phyloP scores from a whole-genome alignment of 1,284 basidiomycete species.

The Porodaedalea pini region DNA sequence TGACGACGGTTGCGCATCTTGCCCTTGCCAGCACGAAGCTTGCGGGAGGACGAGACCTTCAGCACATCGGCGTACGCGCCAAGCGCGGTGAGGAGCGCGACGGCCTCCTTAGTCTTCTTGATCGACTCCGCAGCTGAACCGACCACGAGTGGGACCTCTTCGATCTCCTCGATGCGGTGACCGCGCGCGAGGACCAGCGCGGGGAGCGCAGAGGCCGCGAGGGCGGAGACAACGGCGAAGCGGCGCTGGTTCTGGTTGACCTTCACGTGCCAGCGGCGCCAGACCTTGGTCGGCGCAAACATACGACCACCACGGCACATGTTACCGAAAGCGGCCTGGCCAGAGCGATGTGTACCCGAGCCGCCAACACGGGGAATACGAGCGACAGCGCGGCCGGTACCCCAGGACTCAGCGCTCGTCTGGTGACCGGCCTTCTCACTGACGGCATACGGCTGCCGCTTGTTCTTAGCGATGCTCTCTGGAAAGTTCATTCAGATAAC shows the following conservation, averaged over 20 bases:
- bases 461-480: conserved; percentile 99
- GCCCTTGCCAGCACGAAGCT: conserved; percentile 95
- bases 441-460: conserved; percentile 95
- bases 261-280: conserved; percentile 99
- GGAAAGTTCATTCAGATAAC: conserved; percentile 14
- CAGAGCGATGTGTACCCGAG: conserved; percentile 97
- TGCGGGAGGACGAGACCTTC: conserved; percentile 98
- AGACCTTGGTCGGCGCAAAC: conserved; percentile 99
- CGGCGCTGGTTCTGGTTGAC: conserved; percentile 99
- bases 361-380: conserved; percentile 99
- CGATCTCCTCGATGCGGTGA: conserved; percentile 97
- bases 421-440: conserved; percentile 98
- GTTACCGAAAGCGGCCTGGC: conserved; percentile 99
- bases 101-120: conserved; percentile 97
- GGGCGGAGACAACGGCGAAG: conserved; percentile 95
- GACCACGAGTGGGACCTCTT: conserved; percentile 96
- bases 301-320: conserved; percentile 99
- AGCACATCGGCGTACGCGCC: conserved; percentile 91
- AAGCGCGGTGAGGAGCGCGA: conserved; percentile 88
- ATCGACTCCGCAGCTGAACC: conserved; percentile 78
- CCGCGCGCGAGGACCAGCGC: conserved; percentile 98
- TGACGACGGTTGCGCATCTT: conserved; percentile 97
- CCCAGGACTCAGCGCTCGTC: conserved; percentile 99
- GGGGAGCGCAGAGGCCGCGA: conserved; percentile 96
- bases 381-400: conserved; percentile 99